Evolutionary conservation across 169 alveolate genomes (phyloP).

Genomic region (Plasmodium vivax): DNA sequence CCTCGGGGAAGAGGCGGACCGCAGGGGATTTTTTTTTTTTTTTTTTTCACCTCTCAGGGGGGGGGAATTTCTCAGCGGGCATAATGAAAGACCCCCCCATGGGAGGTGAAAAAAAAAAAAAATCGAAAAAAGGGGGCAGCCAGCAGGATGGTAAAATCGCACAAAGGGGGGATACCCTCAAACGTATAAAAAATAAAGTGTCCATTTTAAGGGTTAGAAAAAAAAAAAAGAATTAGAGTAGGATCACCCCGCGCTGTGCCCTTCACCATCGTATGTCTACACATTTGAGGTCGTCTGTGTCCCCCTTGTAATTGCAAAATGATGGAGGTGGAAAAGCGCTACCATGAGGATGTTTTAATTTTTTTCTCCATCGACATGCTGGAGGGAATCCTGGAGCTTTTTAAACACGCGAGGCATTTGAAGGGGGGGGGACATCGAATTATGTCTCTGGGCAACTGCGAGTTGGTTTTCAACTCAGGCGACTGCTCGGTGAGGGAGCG

Average conservation of each 20-base stretch:
- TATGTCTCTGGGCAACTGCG: background rate
- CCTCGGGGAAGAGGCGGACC: background rate
- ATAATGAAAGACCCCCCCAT: background rate
- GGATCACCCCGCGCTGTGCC: background rate
- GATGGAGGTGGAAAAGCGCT: conserved; percentile 5
- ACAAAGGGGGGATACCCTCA: background rate
- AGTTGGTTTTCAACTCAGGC: conserved; percentile 16
- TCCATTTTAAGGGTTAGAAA: background rate
- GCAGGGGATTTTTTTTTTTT: background rate
- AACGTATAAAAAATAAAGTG: background rate
- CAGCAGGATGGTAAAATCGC: background rate
- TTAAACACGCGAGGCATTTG: conserved; percentile 2
- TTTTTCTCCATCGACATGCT: conserved; percentile 41
- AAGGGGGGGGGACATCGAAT: conserved; percentile 3
- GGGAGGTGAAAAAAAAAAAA: background rate
- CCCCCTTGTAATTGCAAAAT: background rate
- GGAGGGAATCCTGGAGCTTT: conserved; percentile 14
- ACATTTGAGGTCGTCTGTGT: background rate
- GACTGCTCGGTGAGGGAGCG: background rate
- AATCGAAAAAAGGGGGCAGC: background rate
- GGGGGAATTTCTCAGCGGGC: background rate
- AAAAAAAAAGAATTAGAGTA: background rate
- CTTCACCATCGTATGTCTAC: background rate
- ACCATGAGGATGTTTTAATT: conserved; percentile 27
- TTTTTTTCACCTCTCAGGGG: background rate